phyloP scores from a whole-genome alignment of 1,284 basidiomycete species.

The Agaricales sp. region DNA sequence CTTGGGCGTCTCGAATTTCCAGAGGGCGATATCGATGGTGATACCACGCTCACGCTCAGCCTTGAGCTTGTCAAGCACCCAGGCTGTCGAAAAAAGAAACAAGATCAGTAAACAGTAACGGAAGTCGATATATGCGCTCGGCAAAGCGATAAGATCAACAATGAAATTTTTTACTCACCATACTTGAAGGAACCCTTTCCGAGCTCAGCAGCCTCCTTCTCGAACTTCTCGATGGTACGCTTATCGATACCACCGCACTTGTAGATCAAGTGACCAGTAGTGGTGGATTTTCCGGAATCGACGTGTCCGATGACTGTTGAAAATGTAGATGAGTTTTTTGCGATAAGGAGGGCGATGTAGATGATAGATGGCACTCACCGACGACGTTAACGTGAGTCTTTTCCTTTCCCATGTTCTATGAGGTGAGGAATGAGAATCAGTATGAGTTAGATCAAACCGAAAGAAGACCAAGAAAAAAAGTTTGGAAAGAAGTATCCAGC shows the following conservation, averaged over 20 bases:
- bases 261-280: constrained; percentile 99
- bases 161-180: constrained; percentile 39
- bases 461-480: constrained; percentile 13
- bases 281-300: constrained; percentile 98
- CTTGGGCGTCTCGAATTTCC: constrained; percentile 98
- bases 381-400: constrained; percentile 89
- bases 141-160: constrained; percentile 7
- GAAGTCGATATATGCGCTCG: not conserved
- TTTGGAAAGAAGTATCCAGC: constrained; percentile 11
- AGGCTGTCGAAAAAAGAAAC: constrained; percentile 50
- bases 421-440: constrained; percentile 26
- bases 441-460: constrained; percentile 18
- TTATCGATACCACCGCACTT: constrained; percentile 99
- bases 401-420: constrained; percentile 80
- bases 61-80: constrained; percentile 99
- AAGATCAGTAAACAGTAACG: constrained; percentile 13
- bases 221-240: constrained; percentile 99
- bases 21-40: constrained; percentile 99
- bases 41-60: constrained; percentile 99
- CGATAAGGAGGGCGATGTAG: constrained; percentile 10
- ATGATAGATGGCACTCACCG: constrained; percentile 40
- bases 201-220: constrained; percentile 99
- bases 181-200: constrained; percentile 99
- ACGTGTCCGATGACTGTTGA: constrained; percentile 89
- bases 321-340: constrained; percentile 14